phyloP scores from a whole-genome alignment of 2,329 filamentous ascomycete species.

The Plenodomus tracheiphilus region DNA sequence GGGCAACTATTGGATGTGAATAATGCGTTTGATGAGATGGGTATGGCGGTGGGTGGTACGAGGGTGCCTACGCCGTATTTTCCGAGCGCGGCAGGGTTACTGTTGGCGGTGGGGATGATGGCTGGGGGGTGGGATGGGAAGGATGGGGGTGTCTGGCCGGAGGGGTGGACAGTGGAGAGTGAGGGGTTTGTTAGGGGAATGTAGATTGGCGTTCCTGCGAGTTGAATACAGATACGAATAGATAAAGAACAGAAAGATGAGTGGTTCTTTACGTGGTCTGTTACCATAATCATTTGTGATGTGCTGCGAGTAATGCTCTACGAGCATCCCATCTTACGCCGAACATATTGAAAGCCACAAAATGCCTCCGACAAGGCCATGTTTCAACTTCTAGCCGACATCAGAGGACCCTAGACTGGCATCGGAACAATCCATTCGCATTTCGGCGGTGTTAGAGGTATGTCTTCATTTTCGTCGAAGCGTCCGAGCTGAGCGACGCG shows the following conservation, averaged over 20 bases:
- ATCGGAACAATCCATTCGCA: conserved; percentile 60
- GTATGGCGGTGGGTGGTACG: conserved; percentile 57
- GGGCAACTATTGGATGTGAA: conserved; percentile 52
- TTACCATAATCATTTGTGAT: no score
- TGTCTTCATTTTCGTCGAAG: conserved; percentile 69
- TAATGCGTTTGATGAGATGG: conserved; percentile 61
- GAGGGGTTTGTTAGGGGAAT: conserved; percentile 52
- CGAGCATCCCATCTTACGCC: no score
- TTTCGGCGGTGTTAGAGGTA: conserved; percentile 78
- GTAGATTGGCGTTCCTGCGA: conserved; percentile 12
- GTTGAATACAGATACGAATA: no score
- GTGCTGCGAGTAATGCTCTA: no score
- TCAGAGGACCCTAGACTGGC: background rate
- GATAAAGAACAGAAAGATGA: background rate
- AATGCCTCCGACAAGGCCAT: no score
- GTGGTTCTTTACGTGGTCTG: background rate
- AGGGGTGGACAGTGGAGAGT: conserved; percentile 52
- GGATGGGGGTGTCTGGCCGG: conserved; percentile 53
- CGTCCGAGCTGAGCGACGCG: conserved; percentile 65
- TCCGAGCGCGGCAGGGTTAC: conserved; percentile 54
- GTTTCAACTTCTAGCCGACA: no score
- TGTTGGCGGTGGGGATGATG: conserved; percentile 61
- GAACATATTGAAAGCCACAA: no score
- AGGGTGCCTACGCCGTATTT: conserved; percentile 63
- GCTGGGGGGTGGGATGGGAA: conserved; percentile 59